Evolutionary conservation across 2,329 filamentous ascomycete genomes (phyloP).

Genomic region (Sporothrix mexicana): DNA sequence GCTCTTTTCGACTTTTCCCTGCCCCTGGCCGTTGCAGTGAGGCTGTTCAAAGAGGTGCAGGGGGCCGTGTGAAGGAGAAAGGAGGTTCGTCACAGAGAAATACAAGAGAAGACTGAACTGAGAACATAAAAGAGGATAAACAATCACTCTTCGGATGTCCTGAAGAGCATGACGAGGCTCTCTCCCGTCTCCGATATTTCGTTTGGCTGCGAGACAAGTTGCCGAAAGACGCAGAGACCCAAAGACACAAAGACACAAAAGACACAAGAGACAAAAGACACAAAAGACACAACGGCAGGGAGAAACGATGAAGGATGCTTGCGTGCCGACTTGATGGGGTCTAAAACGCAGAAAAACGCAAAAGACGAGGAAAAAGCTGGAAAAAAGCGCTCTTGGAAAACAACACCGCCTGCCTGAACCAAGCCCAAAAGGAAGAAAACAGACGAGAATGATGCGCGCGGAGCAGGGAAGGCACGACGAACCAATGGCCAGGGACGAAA

Average conservation of each 20-base stretch:
- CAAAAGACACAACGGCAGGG: too few relatives aligned
- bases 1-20: not conserved
- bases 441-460: slow-evolving; percentile 27
- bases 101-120: not conserved
- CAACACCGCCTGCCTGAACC: slow-evolving; percentile 12
- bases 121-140: not conserved
- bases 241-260: too few relatives aligned
- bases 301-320: not conserved
- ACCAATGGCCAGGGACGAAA: slow-evolving; percentile 13
- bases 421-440: slow-evolving; percentile 32
- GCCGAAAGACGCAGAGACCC: not conserved
- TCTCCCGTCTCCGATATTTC: not conserved
- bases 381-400: not conserved
- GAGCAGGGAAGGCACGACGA: slow-evolving; percentile 9
- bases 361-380: too few relatives aligned
- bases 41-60: slow-evolving; percentile 18
- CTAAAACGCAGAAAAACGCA: not conserved
- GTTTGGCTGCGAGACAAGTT: not conserved
- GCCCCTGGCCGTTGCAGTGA: slow-evolving; percentile 25
- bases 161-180: not conserved
- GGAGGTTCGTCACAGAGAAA: not conserved
- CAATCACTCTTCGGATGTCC: not conserved
- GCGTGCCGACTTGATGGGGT: not conserved
- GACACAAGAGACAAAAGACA: too few relatives aligned
- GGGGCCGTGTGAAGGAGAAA: slow-evolving; percentile 5